A percentile compares a stretch with the other conserved stretches of the same genome.
Evolutionary conservation across 2,329 filamentous ascomycete genomes (phyloP).

Genomic region (Arthrinium puccinioides): DNA sequence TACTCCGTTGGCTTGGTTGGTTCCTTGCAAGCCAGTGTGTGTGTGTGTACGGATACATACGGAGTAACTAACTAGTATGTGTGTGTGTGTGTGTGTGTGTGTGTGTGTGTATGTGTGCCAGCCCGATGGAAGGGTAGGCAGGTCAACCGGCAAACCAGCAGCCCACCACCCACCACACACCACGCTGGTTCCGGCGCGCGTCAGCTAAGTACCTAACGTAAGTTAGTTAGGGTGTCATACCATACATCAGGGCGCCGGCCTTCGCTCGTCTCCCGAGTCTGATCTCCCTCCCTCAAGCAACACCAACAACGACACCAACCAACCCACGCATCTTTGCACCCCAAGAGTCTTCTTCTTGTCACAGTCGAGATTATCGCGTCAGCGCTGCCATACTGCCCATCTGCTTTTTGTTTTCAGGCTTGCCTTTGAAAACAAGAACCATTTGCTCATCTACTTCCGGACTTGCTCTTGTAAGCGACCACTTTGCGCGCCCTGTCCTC

Average conservation of each 20-base stretch:
- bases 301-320: constrained; percentile 35
- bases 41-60: too few species aligned
- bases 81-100: too few species aligned
- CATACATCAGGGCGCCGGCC: constrained; percentile 16
- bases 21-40: too few species aligned
- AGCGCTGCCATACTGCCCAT: constrained; percentile 37
- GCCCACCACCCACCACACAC: too few species aligned
- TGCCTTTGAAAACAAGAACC: constrained; percentile 15
- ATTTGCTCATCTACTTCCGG: constrained; percentile 21
- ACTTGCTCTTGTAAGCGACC: constrained; percentile 26
- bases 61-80: too few species aligned
- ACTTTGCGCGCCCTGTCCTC: constrained; percentile 6
- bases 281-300: constrained; percentile 34
- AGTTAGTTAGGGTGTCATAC: too few species aligned
- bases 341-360: constrained; percentile 48
- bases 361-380: constrained; percentile 50
- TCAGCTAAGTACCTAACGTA: too few species aligned
- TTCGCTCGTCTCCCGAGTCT: constrained; percentile 26
- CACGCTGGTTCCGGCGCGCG: too few species aligned
- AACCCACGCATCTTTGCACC: constrained; percentile 34
- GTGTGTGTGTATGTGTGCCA: too few species aligned
- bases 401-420: constrained; percentile 21
- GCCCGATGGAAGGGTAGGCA: too few species aligned
- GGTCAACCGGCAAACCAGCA: too few species aligned
- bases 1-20: too few species aligned